phyloP scores from a whole-genome alignment of 225 moss, liverwort and hornwort species.

The Sphagnum tenellum region DNA sequence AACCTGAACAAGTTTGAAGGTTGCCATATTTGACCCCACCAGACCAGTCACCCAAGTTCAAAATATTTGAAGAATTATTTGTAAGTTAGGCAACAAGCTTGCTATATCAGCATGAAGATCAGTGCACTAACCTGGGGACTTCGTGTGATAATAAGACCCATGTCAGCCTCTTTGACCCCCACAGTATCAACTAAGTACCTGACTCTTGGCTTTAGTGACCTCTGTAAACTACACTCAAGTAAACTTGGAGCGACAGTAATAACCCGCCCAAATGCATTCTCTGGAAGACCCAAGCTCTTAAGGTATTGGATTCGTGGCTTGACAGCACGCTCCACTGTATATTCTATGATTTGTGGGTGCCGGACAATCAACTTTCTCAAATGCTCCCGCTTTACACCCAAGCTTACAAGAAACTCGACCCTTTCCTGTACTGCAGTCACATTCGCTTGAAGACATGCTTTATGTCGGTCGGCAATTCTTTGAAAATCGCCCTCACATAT shows the following conservation, averaged over 20 bases:
- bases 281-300: conserved; percentile 53
- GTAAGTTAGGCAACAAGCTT: no score
- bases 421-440: conserved; percentile 40
- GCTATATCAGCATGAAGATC: no score
- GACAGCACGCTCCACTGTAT: conserved; percentile 55
- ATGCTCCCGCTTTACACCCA: conserved; percentile 45
- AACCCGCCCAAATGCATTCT: conserved; percentile 48
- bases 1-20: background rate
- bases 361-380: conserved; percentile 56
- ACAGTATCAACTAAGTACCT: conserved; percentile 35
- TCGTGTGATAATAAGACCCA: conserved; percentile 49
- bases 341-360: conserved; percentile 63
- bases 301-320: conserved; percentile 52
- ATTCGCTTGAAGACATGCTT: conserved; percentile 58
- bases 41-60: no score
- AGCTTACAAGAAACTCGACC: conserved; percentile 44
- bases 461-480: conserved; percentile 49
- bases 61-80: no score
- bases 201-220: conserved; percentile 54
- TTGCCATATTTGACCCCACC: background rate
- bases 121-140: conserved; percentile 37
- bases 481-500: conserved; percentile 39
- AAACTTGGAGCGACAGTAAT: conserved; percentile 53
- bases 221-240: conserved; percentile 55
- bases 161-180: conserved; percentile 49